Evolutionary conservation across 805 yeast species (phyloP).

Genomic region (Cyberlindnera lachancei): DNA sequence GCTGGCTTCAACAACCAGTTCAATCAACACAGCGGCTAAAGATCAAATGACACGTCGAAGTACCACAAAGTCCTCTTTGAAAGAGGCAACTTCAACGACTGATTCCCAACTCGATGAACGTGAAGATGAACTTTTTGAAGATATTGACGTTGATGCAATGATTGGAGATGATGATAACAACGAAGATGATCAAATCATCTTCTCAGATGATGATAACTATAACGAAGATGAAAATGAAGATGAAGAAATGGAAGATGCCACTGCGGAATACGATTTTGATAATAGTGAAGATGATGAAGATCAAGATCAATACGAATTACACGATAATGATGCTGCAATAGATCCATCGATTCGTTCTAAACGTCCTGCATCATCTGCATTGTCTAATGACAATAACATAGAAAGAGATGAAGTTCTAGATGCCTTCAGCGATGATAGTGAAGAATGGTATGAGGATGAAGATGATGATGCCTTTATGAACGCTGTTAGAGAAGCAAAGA

Average conservation of each 20-base stretch:
- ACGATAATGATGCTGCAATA: slow-evolving; percentile 16
- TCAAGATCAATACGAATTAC: no score
- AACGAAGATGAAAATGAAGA: no score
- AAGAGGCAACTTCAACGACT: no score
- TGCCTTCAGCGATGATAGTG: slow-evolving; percentile 29
- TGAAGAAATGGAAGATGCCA: no score
- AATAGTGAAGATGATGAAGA: slow-evolving; percentile 3
- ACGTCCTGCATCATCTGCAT: no score
- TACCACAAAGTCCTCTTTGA: no score
- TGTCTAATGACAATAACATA: no score
- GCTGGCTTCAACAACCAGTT: no score
- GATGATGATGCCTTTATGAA: slow-evolving; percentile 44
- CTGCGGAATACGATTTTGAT: slow-evolving; percentile 1
- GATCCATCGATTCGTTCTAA: no score
- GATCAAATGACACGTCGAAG: no score
- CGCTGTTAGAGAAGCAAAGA: slow-evolving; percentile 61
- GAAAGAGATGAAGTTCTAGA: slow-evolving; percentile 30
- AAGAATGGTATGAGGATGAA: slow-evolving; percentile 29
- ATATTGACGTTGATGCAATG: slow-evolving; percentile 26
- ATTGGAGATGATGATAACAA: slow-evolving; percentile 13
- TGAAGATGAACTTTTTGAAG: slow-evolving; percentile 14
- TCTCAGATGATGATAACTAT: slow-evolving; percentile 13
- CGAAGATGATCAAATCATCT: slow-evolving; percentile 10
- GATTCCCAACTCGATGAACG: no score
- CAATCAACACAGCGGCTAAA: no score